A percentile compares a stretch with the other conserved stretches of the same genome.
Conservation (phyloP, 257 asterid species). For the Solanum megistacrolobum region DNA sequence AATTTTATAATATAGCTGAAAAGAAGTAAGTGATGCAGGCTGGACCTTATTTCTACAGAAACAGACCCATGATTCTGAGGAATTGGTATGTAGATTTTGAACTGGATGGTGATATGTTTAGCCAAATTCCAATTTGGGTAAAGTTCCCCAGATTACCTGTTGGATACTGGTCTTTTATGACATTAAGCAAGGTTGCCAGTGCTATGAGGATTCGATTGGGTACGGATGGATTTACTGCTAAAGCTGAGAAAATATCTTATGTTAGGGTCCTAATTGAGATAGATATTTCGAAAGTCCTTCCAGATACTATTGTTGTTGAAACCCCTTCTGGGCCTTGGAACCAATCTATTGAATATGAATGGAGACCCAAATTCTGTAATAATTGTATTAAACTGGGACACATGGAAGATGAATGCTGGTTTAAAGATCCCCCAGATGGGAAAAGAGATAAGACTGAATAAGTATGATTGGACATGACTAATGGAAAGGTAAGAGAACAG, state of each 20-base stretch:
- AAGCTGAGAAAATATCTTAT: not conserved
- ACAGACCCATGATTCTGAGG: not conserved
- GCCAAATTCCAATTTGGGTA: not conserved
- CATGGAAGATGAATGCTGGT: too few species aligned
- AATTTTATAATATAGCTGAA: not conserved
- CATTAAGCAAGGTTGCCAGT: not conserved
- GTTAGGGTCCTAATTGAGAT: not conserved
- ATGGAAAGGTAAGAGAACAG: not conserved
- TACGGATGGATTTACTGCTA: not conserved
- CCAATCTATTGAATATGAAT: not conserved
- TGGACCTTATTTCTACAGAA: not conserved
- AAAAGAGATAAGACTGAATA: too few species aligned
- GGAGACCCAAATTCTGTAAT: too few species aligned
- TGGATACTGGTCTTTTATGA: not conserved
- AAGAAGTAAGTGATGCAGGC: not conserved
- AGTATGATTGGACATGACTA: too few species aligned
- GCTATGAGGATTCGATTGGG: not conserved
- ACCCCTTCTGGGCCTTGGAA: not conserved
- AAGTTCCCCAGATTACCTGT: not conserved
- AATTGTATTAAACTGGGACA: too few species aligned
- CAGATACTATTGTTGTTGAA: not conserved
- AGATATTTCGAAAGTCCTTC: not conserved
- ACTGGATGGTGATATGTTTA: not conserved
- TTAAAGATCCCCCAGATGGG: too few species aligned
- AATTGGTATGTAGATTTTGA: not conserved